Conservation (phyloP, 768 basidiomycete genomes). For the Amanita inopinata region DNA sequence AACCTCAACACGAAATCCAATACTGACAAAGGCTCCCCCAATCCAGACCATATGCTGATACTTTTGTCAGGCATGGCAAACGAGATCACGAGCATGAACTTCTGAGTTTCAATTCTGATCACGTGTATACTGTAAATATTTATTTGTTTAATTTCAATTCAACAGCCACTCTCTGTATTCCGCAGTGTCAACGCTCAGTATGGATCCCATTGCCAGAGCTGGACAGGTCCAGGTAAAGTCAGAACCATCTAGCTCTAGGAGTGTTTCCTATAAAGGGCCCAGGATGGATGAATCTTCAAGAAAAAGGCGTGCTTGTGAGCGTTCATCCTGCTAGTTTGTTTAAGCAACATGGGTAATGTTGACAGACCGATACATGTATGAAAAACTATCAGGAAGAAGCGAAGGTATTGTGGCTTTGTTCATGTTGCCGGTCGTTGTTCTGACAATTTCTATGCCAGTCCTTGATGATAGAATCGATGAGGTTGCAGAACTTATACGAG, state of each 20-base stretch:
- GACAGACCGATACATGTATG: conserved; percentile 88
- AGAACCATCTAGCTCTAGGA: too few species aligned
- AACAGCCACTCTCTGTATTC: conserved; percentile 23
- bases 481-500: conserved; percentile 62
- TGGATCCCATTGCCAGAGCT: conserved; percentile 40
- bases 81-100: too few species aligned
- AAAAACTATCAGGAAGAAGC: conserved; percentile 77
- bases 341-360: neutral
- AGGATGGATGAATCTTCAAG: conserved; percentile 24
- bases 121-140: too few species aligned
- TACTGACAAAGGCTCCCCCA: too few species aligned
- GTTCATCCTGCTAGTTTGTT: neutral
- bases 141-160: too few species aligned
- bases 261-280: conserved; percentile 31
- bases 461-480: conserved; percentile 88
- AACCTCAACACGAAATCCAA: too few species aligned
- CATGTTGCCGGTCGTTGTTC: neutral
- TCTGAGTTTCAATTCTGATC: too few species aligned
- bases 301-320: conserved; percentile 51
- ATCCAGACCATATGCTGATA: too few species aligned
- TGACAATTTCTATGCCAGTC: conserved; percentile 26
- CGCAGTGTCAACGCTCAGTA: conserved; percentile 28
- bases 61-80: too few species aligned
- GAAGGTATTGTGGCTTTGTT: conserved; percentile 43
- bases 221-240: too few species aligned